These are phyloP conservation scores for Stephanodiscus triporus DNA, from an alignment of 108 stramenopile genomes.

Conservation along the genomic window DNA sequence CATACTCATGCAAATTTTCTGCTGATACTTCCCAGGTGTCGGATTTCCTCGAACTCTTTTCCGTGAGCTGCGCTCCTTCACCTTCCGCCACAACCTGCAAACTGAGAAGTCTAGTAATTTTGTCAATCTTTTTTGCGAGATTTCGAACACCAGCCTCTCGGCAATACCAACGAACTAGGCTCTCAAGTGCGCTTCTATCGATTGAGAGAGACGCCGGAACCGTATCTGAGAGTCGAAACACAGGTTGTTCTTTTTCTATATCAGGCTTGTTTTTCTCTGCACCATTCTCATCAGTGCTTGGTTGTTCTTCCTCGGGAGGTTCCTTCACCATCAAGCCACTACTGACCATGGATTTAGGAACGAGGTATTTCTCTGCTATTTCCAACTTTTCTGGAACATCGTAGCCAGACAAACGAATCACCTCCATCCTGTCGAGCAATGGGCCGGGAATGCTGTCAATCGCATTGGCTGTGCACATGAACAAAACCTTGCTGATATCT, in stretches of 20 bases:
- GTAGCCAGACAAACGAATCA: constrained; percentile 96
- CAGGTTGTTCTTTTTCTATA: constrained; percentile 15
- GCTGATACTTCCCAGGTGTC: constrained; percentile 70
- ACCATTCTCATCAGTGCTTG: constrained; percentile 27
- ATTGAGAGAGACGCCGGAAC: constrained; percentile 77
- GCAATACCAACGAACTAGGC: constrained; percentile 94
- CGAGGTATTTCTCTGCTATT: constrained; percentile 94
- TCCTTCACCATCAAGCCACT: constrained; percentile 81
- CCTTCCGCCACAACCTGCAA: constrained; percentile 86
- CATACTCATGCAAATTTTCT: constrained; percentile 86
- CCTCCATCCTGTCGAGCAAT: constrained; percentile 97
- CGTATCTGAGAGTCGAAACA: constrained; percentile 51
- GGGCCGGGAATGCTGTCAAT: constrained; percentile 94
- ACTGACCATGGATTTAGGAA: constrained; percentile 93
- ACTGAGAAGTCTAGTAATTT: constrained; percentile 91
- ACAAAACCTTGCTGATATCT: constrained; percentile 95
- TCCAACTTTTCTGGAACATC: constrained; percentile 97
- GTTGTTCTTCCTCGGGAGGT: constrained; percentile 29
- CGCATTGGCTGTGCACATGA: constrained; percentile 98
- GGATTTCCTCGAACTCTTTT: constrained; percentile 77
- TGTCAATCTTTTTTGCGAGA: constrained; percentile 95
- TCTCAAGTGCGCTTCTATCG: constrained; percentile 83
- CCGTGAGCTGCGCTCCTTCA: constrained; percentile 75
- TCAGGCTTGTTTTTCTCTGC: constrained; percentile 16
- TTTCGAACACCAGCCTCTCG: constrained; percentile 98